Evolutionary conservation across 2,329 filamentous ascomycete species (phyloP), one percentile per base, ranked within the genome.

Genomic region (Bipolaris zeicola): DNA sequence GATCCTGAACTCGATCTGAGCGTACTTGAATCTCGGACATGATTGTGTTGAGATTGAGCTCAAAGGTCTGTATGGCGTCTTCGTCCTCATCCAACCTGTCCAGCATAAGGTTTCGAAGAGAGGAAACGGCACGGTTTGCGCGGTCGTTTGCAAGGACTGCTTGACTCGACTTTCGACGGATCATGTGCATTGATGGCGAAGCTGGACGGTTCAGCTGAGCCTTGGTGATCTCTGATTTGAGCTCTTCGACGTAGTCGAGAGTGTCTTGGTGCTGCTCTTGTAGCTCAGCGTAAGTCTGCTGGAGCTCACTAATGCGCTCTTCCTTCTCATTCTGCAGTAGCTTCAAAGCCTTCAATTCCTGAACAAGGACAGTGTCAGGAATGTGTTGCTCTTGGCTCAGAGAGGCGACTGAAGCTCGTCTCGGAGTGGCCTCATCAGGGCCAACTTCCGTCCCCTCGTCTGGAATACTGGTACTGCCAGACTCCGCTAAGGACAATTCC

Each of bases 151-250:
- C 87, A 78, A 95, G 87, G 39, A 96, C 82, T 59, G 90, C 95
- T 75, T 96, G 92, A 72, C 92, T 96, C 3, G 92, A 96, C 79
- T 96, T 96, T 68, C 94, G 88, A 61, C 93, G 90, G 68, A 97
- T 93, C 64, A 96, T 87, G n/a, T 89, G 87, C 1, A 86, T 85
- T n/a, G 81, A 82, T 8, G 86, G 83, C 31, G 86, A 84, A 5
- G 86, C 83, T n/a, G 89, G 88, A 0, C 83, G 80, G 14, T 68
- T 72, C 69, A 82, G 82, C 64, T 88, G 89, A n/a, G 90, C 88
- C 72, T 90, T 92, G 41, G 89, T 87, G 4, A 96, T 81, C 69
- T 96, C 91, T 0, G 87, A 87, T 81, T 96, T 97, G 57, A 99
- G 87, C 70, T 95, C 90, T 68, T 98, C 93, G 1, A 99, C 89